A percentile compares a stretch with the other conserved stretches of the same genome.
Evolutionary conservation across 495 filamentous ascomycete genomes (phyloP).

Genomic region (Talaromyces trachyspermus): DNA sequence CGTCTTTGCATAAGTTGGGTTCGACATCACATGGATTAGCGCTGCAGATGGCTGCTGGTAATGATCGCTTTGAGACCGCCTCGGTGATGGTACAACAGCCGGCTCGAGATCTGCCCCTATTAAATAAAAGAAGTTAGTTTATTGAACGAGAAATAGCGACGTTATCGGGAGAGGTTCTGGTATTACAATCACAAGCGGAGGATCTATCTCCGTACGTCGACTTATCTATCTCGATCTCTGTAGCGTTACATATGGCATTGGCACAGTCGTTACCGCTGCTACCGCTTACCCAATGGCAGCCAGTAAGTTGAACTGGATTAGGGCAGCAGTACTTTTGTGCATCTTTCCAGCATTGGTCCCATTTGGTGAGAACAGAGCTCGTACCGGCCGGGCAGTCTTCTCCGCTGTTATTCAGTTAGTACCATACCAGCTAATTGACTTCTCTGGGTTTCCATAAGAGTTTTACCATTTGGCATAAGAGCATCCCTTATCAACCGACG

Average conservation of each 20-base stretch:
- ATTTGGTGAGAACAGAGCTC: not conserved
- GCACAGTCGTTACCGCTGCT: not conserved
- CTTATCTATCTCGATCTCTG: not conserved
- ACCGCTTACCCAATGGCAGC: not conserved
- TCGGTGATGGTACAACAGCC: too few relatives aligned
- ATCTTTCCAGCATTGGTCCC: not conserved
- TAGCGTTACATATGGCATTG: not conserved
- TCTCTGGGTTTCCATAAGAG: not conserved
- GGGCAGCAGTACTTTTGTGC: not conserved
- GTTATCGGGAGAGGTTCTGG: not conserved
- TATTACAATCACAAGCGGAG: not conserved
- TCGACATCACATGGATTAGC: too few relatives aligned
- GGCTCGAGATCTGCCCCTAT: too few relatives aligned
- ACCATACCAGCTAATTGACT: conserved; percentile 1
- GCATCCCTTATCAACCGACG: not conserved
- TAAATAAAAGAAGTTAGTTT: too few relatives aligned
- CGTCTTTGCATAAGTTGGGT: too few relatives aligned
- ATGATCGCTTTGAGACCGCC: too few relatives aligned
- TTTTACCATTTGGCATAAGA: not conserved
- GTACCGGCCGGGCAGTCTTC: not conserved
- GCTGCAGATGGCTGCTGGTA: too few relatives aligned
- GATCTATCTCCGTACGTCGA: not conserved
- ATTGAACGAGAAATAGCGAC: not conserved
- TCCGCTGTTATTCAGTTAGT: not conserved
- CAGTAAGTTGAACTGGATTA: not conserved